Percentiles rank a stretch among this genome's conserved stretches.
These are phyloP conservation scores for Trichosporon ovoides DNA, from an alignment of 1,284 basidiomycete species.

Conservation along the genomic window DNA sequence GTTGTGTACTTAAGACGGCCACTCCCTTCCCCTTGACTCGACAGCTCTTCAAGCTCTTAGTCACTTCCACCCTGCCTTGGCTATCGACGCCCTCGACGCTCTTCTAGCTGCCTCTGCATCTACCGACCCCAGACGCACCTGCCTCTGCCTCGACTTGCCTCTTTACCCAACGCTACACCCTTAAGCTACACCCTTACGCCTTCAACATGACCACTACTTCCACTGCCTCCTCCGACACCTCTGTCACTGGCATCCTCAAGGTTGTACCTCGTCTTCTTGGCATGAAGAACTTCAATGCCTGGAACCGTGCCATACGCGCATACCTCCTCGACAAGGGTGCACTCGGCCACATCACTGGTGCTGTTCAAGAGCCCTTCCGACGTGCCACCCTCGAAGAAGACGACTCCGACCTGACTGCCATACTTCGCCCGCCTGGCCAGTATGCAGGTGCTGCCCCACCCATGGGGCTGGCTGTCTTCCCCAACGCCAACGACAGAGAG, in stretches of 20 bases:
- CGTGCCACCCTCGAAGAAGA: background rate
- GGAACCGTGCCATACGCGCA: background rate
- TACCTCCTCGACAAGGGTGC: conserved; percentile 4
- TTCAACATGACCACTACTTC: background rate
- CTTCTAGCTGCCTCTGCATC: too few relatives aligned
- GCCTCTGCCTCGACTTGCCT: background rate
- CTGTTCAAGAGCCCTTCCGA: background rate
- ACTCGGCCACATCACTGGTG: background rate
- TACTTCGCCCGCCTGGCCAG: background rate
- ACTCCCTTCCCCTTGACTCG: too few relatives aligned
- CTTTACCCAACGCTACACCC: background rate
- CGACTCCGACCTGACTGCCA: background rate
- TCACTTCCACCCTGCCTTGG: background rate
- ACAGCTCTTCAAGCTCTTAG: too few relatives aligned
- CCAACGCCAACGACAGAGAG: background rate
- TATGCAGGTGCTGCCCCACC: background rate
- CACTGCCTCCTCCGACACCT: background rate
- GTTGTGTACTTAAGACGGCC: too few relatives aligned
- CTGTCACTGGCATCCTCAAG: background rate
- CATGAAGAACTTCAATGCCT: conserved; percentile 7
- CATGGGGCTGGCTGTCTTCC: background rate
- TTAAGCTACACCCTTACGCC: background rate
- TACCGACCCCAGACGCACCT: too few relatives aligned
- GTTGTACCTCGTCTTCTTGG: background rate
- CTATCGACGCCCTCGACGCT: background rate